Conservation (phyloP, 73 alveolate genomes). For the Tetrahymena elliotti region DNA sequence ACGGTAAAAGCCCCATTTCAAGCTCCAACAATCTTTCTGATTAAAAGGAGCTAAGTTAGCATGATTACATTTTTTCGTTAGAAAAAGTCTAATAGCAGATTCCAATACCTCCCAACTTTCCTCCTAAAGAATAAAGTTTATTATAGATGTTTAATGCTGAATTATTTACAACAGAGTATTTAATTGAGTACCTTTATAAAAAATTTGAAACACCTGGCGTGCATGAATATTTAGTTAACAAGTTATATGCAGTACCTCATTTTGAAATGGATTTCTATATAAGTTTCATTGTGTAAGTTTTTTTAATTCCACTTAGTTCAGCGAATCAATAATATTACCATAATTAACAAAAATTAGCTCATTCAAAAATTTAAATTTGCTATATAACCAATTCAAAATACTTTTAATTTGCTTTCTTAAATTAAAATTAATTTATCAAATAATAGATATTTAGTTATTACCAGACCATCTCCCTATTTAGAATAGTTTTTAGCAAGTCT, state of each 20-base stretch:
- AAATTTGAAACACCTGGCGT: background rate
- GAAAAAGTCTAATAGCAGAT: background rate
- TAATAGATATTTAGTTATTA: background rate
- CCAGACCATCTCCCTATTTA: background rate
- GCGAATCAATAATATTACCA: background rate
- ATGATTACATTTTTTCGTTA: background rate
- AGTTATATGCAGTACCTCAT: background rate
- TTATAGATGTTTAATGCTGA: background rate
- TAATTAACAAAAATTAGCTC: background rate
- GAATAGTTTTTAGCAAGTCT: background rate
- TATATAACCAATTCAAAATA: too few species aligned
- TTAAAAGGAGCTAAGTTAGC: background rate
- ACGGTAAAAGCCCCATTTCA: background rate
- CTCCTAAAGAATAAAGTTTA: background rate
- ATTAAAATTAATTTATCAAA: background rate
- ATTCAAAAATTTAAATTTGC: background rate
- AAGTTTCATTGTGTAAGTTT: background rate
- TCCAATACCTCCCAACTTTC: background rate
- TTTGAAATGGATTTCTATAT: background rate
- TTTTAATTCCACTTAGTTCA: background rate
- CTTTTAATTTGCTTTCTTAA: too few species aligned
- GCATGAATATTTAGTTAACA: background rate
- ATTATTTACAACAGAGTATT: background rate
- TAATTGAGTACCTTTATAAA: background rate
- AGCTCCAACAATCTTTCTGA: background rate